Base-by-base conservation (phyloP, 371 early-diverging fungal species). In the Haplosporangium sp. region DNA sequence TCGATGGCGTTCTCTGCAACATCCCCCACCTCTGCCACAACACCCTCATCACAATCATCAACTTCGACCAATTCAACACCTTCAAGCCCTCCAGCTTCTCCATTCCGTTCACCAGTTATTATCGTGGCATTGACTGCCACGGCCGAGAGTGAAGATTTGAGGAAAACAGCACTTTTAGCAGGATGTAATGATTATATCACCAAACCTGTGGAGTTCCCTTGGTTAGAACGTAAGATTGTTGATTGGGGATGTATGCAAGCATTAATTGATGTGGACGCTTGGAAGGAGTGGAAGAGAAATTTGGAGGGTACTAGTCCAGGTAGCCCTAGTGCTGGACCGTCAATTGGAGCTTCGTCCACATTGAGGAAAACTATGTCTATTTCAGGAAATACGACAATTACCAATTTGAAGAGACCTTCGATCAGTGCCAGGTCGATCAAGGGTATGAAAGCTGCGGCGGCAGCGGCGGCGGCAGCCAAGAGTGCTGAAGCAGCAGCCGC, bases 241-340 rank as follows among this genome's bases (percentile, higher is more conserved):
- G 96, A 96, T 76, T 96, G 96, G 96, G 96, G 95, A 6, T 92
- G 94, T 64, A 96, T 96, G 94, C 96, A 96, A 76, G 95, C 95
- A 0, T 79, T 96, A 57, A 95, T 96, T 65, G 95, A 96, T 83
- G 91, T 94, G 73, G 93, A 93, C 59, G 92, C 93, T 15, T 95
- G 94, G 93, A 85, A 89, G 57, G 89, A 86, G 61, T 93, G 94
- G 94, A 89, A 89, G 72, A 60, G 59, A 2, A 69, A 62, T 50
- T 10, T 66, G 44, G 74, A 74, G 4, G 78, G 66, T 38, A 40
- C 58, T 2, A 72, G 65, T 34, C 72, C 77, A 0, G 70, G 70
- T 35, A 63, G 67, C 20, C 61, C 65, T 11, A 62, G 59, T 48
- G 35, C 59, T 7, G 68, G 65, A 17, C 59, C 39, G 8, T 42